Conservation (phyloP, 257 asterid genomes). For the Echites panduratus region DNA sequence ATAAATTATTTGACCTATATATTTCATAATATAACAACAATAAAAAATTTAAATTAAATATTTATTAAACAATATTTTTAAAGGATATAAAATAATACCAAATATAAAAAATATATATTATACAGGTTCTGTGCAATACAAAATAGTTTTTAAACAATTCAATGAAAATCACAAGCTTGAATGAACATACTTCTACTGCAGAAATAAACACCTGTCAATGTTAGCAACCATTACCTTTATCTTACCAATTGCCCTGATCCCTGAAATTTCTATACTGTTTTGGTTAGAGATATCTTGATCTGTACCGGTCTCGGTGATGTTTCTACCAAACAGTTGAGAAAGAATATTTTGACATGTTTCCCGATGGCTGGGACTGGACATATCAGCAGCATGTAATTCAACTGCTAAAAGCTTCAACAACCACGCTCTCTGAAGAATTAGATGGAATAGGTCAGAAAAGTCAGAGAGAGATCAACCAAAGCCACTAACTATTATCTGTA, state of each 20-base stretch:
- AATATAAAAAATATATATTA: too few species aligned
- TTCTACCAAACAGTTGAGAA: constrained; percentile 65
- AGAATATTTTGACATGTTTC: constrained; percentile 77
- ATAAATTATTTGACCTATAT: too few species aligned
- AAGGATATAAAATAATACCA: too few species aligned
- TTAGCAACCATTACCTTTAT: constrained; percentile 47
- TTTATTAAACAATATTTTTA: too few species aligned
- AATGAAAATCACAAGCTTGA: background rate
- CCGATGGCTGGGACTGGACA: constrained; percentile 54
- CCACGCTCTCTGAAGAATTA: constrained; percentile 81
- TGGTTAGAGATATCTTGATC: constrained; percentile 35
- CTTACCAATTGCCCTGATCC: constrained; percentile 49
- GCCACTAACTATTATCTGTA: background rate
- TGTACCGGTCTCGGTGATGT: constrained; percentile 31
- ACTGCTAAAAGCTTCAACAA: constrained; percentile 85
- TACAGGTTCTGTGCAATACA: too few species aligned
- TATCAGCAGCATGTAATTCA: constrained; percentile 74
- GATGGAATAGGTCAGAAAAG: background rate
- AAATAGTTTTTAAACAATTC: background rate
- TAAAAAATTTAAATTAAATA: too few species aligned
- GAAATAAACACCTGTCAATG: background rate
- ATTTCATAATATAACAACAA: too few species aligned
- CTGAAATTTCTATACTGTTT: constrained; percentile 29
- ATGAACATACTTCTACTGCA: background rate
- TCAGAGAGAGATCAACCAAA: background rate